These are phyloP conservation scores for Saccharomycopsis guyanensis DNA, from an alignment of 805 yeast genomes.

Conservation along the genomic window DNA sequence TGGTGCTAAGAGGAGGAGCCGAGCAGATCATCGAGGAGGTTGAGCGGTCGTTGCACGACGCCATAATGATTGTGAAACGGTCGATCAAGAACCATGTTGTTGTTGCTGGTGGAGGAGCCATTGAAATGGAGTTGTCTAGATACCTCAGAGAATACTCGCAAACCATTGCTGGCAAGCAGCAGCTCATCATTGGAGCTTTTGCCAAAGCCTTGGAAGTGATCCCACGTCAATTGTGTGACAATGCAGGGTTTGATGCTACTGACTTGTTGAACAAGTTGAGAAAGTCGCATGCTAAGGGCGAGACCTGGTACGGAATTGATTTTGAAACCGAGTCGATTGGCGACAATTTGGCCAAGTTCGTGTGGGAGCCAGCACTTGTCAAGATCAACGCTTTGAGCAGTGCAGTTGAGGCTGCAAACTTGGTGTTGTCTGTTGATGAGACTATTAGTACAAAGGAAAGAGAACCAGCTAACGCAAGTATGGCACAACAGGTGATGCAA, in stretches of 20 bases:
- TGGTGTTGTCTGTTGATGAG: conserved; percentile 93
- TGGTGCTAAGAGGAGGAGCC: conserved; percentile 93
- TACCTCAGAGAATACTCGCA: conserved; percentile 80
- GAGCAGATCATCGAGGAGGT: conserved; percentile 98
- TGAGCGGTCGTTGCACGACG: conserved; percentile 95
- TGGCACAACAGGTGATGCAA: conserved; percentile 38
- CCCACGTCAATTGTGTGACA: conserved; percentile 96
- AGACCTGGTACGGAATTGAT: conserved; percentile 87
- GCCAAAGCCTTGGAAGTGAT: conserved; percentile 93
- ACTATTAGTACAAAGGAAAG: conserved; percentile 72
- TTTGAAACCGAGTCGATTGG: conserved; percentile 77
- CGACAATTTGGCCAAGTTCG: conserved; percentile 76
- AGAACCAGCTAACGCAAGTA: conserved; percentile 42
- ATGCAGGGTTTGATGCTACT: conserved; percentile 98
- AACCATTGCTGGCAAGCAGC: conserved; percentile 92
- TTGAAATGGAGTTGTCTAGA: conserved; percentile 93
- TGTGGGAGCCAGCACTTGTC: conserved; percentile 97
- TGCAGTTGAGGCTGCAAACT: conserved; percentile 94
- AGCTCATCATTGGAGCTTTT: conserved; percentile 81
- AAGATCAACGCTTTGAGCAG: conserved; percentile 89
- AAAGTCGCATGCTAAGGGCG: conserved; percentile 91
- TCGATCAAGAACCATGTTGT: conserved; percentile 79
- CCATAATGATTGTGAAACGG: conserved; percentile 95
- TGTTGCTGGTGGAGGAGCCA: conserved; percentile 99
- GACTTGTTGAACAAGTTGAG: conserved; percentile 85